Evolutionary conservation across 345 rosid species (phyloP), one percentile per base, ranked within the genome.

Genomic region (Bruguiera sexangula): DNA sequence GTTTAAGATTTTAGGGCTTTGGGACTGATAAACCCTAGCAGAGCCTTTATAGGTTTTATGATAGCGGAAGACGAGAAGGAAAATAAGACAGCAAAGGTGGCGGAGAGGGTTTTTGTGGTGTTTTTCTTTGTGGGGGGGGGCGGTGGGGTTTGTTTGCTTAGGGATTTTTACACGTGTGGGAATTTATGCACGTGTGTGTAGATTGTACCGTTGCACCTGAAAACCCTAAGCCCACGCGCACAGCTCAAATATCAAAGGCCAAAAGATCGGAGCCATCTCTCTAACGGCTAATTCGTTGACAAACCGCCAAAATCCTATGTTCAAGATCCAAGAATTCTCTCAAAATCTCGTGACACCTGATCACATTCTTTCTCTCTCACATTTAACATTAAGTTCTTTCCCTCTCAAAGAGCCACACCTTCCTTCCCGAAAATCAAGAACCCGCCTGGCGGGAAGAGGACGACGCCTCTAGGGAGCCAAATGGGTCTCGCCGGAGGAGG

Each of bases 401-500:
- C 86, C 89, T n/a, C 81, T 82, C 5, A 85, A 66, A 6, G 90
- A 90, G 31, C 82, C 88, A 19, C 84, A 88, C 43, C 87, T 90
- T 66, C 92, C 96, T 1, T 64, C 82, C 19, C 77, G 81, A 27
- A 82, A 75, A 72, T 81, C 96, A 3, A 88, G 84, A 78, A 82
- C 85, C 77, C 85, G 93, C 27, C 79, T 88, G 11, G 72, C 87
- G 0, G 82, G 89, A 84, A 0, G 86, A 82, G 62, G 37, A 34
- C 29, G 98, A 86, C 64, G 73, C 68, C 22, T 77, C 75, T n/a
- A 37, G 70, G 37, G 92, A 83, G 65, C 83, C 66, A 20, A 61
- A 65, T 67, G 85, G 82, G 55, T 70, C 79, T 60, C 92, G 37
- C 37, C 9, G 90, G 19, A 78, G 84, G 71, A 76, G 83, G 60